Conservation (phyloP, 2,329 filamentous ascomycete genomes). For the Arachnomyces sp. region DNA sequence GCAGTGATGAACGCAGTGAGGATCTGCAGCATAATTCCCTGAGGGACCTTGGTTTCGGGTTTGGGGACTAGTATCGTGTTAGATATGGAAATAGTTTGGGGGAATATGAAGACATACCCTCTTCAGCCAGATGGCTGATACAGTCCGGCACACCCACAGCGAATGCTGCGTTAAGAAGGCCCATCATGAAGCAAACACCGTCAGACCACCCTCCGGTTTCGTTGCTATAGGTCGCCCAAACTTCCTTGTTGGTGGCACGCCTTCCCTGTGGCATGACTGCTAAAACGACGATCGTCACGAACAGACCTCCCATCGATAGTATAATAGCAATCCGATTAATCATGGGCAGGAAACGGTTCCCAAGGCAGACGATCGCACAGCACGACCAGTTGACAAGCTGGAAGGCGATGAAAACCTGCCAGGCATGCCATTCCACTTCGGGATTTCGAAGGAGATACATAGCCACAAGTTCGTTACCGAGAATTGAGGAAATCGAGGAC, state of each 20-base stretch:
- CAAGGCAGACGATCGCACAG: slow-evolving; percentile 43
- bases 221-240: slow-evolving; percentile 24
- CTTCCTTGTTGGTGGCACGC: slow-evolving; percentile 19
- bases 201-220: slow-evolving; percentile 25
- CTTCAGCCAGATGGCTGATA: slow-evolving; percentile 54
- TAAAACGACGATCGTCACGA: slow-evolving; percentile 41
- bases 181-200: slow-evolving; percentile 43
- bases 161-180: slow-evolving; percentile 58
- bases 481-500: slow-evolving; percentile 24
- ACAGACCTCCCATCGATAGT: slow-evolving; percentile 41
- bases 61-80: too few species aligned
- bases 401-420: slow-evolving; percentile 26
- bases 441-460: slow-evolving; percentile 24
- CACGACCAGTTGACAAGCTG: slow-evolving; percentile 46
- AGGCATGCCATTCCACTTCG: slow-evolving; percentile 18
- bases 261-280: slow-evolving; percentile 39
- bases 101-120: slow-evolving; percentile 23
- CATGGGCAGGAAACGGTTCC: slow-evolving; percentile 40
- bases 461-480: slow-evolving; percentile 24
- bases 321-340: slow-evolving; percentile 48
- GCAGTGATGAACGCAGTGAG: slow-evolving; percentile 34
- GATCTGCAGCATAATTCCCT: slow-evolving; percentile 39
- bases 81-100: neutral
- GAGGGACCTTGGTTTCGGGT: slow-evolving; percentile 31
- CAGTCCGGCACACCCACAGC: slow-evolving; percentile 58